These are phyloP conservation scores for Scytalidium sp. DNA, from an alignment of 2,329 filamentous ascomycete species.

Conservation along the genomic window DNA sequence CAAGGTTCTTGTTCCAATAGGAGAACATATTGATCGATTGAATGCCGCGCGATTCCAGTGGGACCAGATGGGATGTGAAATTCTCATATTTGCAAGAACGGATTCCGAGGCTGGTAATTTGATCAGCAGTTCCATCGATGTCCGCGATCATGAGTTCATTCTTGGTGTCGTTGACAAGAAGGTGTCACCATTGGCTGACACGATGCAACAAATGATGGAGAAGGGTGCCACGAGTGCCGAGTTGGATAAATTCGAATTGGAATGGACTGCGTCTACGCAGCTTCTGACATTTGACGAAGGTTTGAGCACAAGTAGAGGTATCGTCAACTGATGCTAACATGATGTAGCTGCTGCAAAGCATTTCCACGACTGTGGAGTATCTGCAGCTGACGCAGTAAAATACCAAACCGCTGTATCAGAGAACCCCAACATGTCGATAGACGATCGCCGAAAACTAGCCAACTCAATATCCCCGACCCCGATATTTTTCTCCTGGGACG, in stretches of 20 bases:
- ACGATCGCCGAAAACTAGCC: slow-evolving; percentile 72
- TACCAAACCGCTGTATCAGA: slow-evolving; percentile 62
- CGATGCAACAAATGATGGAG: slow-evolving; percentile 84
- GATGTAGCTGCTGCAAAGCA: no score
- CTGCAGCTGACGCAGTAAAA: slow-evolving; percentile 59
- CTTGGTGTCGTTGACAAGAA: slow-evolving; percentile 74
- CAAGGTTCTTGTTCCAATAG: slow-evolving; percentile 89
- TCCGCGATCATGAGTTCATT: slow-evolving; percentile 95
- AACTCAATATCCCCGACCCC: slow-evolving; percentile 62
- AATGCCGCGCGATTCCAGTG: slow-evolving; percentile 93
- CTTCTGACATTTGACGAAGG: slow-evolving; percentile 93
- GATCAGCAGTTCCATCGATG: slow-evolving; percentile 86
- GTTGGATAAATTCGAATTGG: slow-evolving; percentile 80
- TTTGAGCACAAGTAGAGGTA: no score
- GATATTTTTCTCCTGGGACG: slow-evolving; percentile 85
- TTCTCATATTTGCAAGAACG: slow-evolving; percentile 89
- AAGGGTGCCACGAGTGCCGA: slow-evolving; percentile 73
- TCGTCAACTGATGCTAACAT: no score
- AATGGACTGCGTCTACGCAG: slow-evolving; percentile 83
- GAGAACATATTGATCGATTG: slow-evolving; percentile 95
- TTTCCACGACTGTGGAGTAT: slow-evolving; percentile 62
- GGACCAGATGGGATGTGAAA: slow-evolving; percentile 97
- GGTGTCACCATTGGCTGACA: slow-evolving; percentile 79
- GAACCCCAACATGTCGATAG: slow-evolving; percentile 74
- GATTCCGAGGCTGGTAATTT: slow-evolving; percentile 93